phyloP scores from a whole-genome alignment of 1,284 basidiomycete species.

The Psilocybe mexicana region DNA sequence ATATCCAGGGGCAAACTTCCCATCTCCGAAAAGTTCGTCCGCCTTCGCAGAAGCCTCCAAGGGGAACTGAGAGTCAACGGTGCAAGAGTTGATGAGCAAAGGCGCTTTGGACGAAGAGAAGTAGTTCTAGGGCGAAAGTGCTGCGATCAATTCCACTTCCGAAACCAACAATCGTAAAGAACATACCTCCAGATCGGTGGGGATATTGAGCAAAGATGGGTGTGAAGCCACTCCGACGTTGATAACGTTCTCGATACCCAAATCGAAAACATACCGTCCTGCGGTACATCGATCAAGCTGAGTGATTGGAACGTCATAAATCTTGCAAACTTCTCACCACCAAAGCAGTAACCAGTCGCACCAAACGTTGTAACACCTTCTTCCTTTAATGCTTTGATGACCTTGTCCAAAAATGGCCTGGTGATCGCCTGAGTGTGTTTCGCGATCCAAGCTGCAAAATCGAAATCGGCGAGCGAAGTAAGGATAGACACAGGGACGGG shows the following conservation, averaged over 20 bases:
- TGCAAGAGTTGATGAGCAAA: slow-evolving; percentile 65
- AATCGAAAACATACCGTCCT: slow-evolving; percentile 61
- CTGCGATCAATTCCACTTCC: not conserved
- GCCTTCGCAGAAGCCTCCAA: slow-evolving; percentile 45
- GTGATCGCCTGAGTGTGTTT: not conserved
- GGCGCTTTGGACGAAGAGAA: slow-evolving; percentile 46
- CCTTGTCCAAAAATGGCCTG: not conserved
- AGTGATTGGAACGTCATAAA: too few relatives aligned
- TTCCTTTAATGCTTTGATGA: slow-evolving; percentile 56
- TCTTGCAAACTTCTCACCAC: slow-evolving; percentile 41
- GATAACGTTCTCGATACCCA: slow-evolving; percentile 62
- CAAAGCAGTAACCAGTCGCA: slow-evolving; percentile 72
- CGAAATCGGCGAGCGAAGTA: not conserved
- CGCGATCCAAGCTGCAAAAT: not conserved
- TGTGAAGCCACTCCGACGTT: slow-evolving; percentile 60
- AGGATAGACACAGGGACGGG: not conserved
- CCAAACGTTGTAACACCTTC: slow-evolving; percentile 59
- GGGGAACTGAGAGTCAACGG: slow-evolving; percentile 53
- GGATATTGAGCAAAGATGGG: slow-evolving; percentile 66
- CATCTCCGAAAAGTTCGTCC: slow-evolving; percentile 51
- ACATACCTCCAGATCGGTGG: slow-evolving; percentile 61
- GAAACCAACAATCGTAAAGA: not conserved
- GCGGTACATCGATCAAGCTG: too few relatives aligned
- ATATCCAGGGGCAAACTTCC: slow-evolving; percentile 57
- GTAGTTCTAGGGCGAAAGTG: slow-evolving; percentile 46